Conservation (phyloP, 2,329 filamentous ascomycete species). For the Epichloe brachyelytri region DNA sequence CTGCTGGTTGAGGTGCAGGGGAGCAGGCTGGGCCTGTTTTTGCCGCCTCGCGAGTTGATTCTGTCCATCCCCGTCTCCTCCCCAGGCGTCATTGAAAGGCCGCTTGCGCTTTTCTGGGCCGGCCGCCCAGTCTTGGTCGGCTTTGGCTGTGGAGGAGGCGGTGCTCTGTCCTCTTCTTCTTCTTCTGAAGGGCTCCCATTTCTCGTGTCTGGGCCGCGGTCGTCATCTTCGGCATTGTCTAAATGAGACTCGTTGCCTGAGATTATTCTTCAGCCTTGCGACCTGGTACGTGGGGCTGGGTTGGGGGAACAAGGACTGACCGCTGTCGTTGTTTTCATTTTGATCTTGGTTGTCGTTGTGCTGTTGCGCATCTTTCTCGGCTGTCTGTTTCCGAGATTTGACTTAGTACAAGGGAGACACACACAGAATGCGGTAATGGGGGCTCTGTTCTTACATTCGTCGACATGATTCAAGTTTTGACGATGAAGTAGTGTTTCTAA, state of each 20-base stretch:
- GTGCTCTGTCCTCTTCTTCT: slow-evolving; percentile 7
- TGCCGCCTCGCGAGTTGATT: slow-evolving; percentile 15
- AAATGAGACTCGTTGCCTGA: slow-evolving; percentile 3
- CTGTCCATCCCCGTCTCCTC: slow-evolving; percentile 7
- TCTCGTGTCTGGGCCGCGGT: slow-evolving; percentile 5
- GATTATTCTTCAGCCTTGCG: too few relatives aligned
- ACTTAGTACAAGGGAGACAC: too few relatives aligned
- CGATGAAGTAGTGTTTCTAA: neutral
- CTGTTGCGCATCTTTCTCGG: slow-evolving; percentile 1
- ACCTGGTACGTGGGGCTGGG: neutral
- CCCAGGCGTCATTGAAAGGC: neutral
- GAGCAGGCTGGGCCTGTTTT: slow-evolving; percentile 10
- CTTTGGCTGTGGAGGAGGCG: slow-evolving; percentile 2
- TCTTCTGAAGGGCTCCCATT: slow-evolving; percentile 7
- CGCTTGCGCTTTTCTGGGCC: slow-evolving; percentile 5
- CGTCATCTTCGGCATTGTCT: slow-evolving; percentile 7
- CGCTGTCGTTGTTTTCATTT: neutral
- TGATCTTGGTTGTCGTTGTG: neutral
- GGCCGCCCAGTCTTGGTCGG: neutral
- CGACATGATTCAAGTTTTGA: neutral
- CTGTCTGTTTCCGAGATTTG: neutral
- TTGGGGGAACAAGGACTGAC: neutral
- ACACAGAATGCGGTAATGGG: too few relatives aligned
- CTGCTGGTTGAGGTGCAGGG: slow-evolving; percentile 8
- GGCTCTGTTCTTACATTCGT: neutral